Conservation (phyloP, 805 yeast genomes). For the Blastobotrys parvus region DNA sequence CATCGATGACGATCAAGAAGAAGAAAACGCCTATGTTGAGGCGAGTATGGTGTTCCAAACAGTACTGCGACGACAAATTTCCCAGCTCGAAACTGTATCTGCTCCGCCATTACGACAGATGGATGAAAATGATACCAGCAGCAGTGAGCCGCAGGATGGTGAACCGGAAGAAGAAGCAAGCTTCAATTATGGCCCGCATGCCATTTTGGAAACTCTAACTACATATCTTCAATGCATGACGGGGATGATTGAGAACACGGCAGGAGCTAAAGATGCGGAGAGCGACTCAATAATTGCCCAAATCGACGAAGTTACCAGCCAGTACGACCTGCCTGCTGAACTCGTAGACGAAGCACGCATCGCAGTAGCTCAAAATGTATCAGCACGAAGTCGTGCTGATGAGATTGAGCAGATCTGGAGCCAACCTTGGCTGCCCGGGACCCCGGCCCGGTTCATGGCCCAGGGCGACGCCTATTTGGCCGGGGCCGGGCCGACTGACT, state of each 20-base stretch:
- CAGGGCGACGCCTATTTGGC: constrained; percentile 22
- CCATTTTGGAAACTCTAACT: not conserved
- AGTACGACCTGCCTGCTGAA: not conserved
- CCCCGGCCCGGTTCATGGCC: constrained; percentile 16
- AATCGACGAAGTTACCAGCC: not conserved
- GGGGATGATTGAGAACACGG: not conserved
- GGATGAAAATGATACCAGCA: not conserved
- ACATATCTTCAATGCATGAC: not conserved
- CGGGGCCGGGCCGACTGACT: constrained; percentile 9
- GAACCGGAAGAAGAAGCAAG: not conserved
- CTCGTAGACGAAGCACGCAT: not conserved
- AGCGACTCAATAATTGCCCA: not conserved
- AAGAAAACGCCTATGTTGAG: constrained; percentile 3
- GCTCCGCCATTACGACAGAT: not conserved
- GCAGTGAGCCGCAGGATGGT: not conserved
- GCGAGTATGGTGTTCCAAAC: constrained; percentile 15
- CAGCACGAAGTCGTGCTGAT: not conserved
- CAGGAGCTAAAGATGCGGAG: no score
- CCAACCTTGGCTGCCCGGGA: constrained; percentile 7
- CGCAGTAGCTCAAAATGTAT: not conserved
- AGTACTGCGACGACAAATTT: constrained; percentile 11
- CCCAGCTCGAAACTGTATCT: constrained; percentile 3
- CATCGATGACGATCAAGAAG: constrained; percentile 6
- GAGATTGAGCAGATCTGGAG: constrained; percentile 3
- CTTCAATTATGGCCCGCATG: constrained; percentile 3